These are phyloP conservation scores for Suillus bovinus DNA, from an alignment of 768 basidiomycete genomes.

Conservation along the genomic window DNA sequence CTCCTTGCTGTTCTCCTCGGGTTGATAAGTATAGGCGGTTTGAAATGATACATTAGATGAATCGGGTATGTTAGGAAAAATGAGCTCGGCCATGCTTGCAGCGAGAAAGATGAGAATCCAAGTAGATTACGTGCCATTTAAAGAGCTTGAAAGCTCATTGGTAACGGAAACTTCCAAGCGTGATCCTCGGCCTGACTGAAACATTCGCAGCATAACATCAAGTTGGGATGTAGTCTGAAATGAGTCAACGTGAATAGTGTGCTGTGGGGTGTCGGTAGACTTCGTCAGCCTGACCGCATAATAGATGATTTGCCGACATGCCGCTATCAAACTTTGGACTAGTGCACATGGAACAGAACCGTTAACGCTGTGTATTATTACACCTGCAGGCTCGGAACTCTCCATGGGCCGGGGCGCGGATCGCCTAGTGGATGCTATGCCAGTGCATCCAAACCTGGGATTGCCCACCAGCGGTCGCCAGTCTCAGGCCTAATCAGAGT, in stretches of 20 bases:
- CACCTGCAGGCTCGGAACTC: too few species aligned
- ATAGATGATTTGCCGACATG: too few species aligned
- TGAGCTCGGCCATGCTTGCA: background rate
- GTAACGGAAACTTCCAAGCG: background rate
- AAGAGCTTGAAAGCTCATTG: background rate
- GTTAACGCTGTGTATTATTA: too few species aligned
- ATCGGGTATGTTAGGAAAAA: too few species aligned
- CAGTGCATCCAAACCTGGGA: too few species aligned
- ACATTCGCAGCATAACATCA: background rate
- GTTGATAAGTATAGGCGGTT: background rate
- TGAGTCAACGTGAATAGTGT: background rate
- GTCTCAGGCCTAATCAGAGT: too few species aligned
- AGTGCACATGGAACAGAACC: background rate
- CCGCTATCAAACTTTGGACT: background rate
- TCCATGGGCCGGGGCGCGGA: too few species aligned
- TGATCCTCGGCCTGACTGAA: background rate
- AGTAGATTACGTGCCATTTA: background rate
- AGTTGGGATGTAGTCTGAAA: background rate
- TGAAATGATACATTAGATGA: background rate
- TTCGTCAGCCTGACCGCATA: background rate
- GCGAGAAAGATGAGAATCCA: background rate
- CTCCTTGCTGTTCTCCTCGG: too few species aligned
- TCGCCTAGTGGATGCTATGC: too few species aligned
- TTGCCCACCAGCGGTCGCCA: too few species aligned
- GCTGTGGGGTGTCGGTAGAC: background rate